These are phyloP conservation scores for Melampsora larici-populina DNA, from an alignment of 1,284 basidiomycete species.

Conservation along the genomic window DNA sequence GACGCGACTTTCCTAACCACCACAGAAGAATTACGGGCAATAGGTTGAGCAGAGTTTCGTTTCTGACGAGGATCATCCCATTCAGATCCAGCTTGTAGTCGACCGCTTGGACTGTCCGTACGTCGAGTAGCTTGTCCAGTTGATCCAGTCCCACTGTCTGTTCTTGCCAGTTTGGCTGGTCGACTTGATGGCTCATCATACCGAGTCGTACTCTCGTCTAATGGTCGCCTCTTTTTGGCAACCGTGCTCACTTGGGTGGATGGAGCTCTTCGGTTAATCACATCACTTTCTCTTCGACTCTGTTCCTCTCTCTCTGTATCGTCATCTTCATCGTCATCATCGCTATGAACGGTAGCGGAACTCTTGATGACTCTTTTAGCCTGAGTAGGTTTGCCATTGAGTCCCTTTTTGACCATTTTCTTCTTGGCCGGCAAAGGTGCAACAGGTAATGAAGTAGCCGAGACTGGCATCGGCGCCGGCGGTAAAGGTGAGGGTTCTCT, in stretches of 20 bases:
- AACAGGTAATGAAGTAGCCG: background rate
- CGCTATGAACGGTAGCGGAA: background rate
- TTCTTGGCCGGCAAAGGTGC: background rate
- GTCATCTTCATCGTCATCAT: constrained; percentile 1
- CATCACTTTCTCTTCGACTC: background rate
- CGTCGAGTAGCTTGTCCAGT: background rate
- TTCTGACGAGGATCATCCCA: background rate
- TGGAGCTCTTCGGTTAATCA: background rate
- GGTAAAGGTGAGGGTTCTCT: constrained; percentile 8
- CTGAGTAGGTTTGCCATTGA: background rate
- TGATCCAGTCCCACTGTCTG: background rate
- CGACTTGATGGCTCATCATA: background rate
- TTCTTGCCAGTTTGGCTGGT: background rate
- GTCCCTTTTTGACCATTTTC: background rate
- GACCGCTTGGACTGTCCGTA: background rate
- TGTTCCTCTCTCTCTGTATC: background rate
- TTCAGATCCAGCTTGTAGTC: background rate
- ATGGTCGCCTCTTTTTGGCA: background rate
- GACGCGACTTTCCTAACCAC: constrained; percentile 9
- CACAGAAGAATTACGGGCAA: background rate
- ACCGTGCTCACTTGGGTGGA: no score
- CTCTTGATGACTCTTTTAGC: background rate
- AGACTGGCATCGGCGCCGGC: background rate
- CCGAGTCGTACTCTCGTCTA: background rate
- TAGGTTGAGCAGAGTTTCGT: background rate